phyloP scores from a whole-genome alignment of 352 stramenopile species.

The Globisporangium viniferum region DNA sequence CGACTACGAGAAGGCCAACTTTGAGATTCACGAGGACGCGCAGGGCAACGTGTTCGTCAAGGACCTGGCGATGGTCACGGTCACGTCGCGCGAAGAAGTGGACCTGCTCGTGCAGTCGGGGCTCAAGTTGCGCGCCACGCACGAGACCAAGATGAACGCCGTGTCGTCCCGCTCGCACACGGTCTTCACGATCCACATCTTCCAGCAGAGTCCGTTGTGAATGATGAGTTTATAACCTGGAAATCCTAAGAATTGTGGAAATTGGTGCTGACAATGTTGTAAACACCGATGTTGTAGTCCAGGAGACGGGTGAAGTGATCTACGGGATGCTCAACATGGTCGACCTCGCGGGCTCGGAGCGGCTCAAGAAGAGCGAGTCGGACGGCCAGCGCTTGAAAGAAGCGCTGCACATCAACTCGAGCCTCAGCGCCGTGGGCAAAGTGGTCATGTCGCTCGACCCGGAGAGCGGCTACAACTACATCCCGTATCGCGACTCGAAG shows the following conservation, averaged over 20 bases:
- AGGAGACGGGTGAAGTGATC: slow-evolving; percentile 72
- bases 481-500: slow-evolving; percentile 84
- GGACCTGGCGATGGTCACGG: slow-evolving; percentile 88
- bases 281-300: slow-evolving; percentile 25
- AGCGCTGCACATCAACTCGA: slow-evolving; percentile 85
- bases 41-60: slow-evolving; percentile 93
- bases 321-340: slow-evolving; percentile 87
- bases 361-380: slow-evolving; percentile 86
- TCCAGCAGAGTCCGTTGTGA: slow-evolving; percentile 64
- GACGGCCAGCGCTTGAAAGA: slow-evolving; percentile 84
- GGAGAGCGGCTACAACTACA: slow-evolving; percentile 87
- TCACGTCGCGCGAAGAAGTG: slow-evolving; percentile 84
- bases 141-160: slow-evolving; percentile 93
- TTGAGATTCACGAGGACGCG: slow-evolving; percentile 92
- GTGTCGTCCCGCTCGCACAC: slow-evolving; percentile 87
- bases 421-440: slow-evolving; percentile 80
- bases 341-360: slow-evolving; percentile 79
- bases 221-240: neutral
- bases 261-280: neutral
- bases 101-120: slow-evolving; percentile 84
- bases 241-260: neutral
- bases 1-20: slow-evolving; percentile 87
- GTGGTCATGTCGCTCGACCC: slow-evolving; percentile 86
- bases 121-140: slow-evolving; percentile 84
- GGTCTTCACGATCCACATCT: slow-evolving; percentile 86